Evolutionary conservation across 2,329 filamentous ascomycete species (phyloP).

Genomic region (Dactylellina parvicollis): DNA sequence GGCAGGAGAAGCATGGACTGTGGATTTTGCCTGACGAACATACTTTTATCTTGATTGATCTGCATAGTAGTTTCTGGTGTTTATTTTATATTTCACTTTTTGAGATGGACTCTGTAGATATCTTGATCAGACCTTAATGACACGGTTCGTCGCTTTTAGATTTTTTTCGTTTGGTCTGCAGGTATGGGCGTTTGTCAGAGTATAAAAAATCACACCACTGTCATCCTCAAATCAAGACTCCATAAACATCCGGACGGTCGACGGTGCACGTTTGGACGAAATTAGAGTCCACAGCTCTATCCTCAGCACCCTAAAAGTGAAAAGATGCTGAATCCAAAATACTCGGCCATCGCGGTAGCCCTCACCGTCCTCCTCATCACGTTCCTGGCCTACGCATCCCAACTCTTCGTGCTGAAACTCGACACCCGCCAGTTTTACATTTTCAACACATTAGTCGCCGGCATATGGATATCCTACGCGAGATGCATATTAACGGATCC

Average conservation of each 20-base stretch:
- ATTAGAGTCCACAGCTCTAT: too few relatives aligned
- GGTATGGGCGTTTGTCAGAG: too few relatives aligned
- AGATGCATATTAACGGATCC: constrained; percentile 65
- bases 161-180: neutral
- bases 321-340: constrained; percentile 56
- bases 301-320: neutral
- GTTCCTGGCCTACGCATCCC: constrained; percentile 77
- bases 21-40: constrained; percentile 53
- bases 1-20: constrained; percentile 45
- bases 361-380: constrained; percentile 72
- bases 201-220: too few relatives aligned
- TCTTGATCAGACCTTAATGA: constrained; percentile 26
- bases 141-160: constrained; percentile 14
- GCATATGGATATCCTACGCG: constrained; percentile 76
- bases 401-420: constrained; percentile 73
- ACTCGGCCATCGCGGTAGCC: constrained; percentile 72
- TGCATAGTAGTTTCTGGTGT: constrained; percentile 5
- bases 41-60: constrained; percentile 41
- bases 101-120: constrained; percentile 44
- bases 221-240: too few relatives aligned
- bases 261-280: too few relatives aligned
- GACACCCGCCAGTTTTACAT: constrained; percentile 68
- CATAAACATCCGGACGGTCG: too few relatives aligned
- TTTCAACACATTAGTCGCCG: constrained; percentile 74
- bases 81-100: constrained; percentile 27